Evolutionary conservation across 2,329 filamentous ascomycete genomes (phyloP).

Genomic region (Periconia digitata): DNA sequence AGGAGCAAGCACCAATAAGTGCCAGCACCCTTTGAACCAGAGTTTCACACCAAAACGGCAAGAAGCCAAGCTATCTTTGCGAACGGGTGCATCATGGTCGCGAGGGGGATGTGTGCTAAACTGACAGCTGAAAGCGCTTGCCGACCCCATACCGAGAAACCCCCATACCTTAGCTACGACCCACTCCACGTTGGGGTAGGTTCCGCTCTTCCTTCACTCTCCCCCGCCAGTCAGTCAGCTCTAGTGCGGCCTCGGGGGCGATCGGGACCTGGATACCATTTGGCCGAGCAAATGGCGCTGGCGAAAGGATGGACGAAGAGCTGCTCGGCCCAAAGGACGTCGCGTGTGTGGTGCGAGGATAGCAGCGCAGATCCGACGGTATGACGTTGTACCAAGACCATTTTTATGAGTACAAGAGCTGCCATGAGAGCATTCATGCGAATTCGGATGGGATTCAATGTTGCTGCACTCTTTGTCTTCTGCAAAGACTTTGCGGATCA

Average conservation of each 20-base stretch:
- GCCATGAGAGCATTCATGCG: no score
- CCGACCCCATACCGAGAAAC: not conserved
- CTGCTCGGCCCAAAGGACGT: not conserved
- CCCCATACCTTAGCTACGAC: no score
- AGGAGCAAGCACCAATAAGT: conserved; percentile 6
- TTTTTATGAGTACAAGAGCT: not conserved
- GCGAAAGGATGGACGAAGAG: not conserved
- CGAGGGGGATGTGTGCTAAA: not conserved
- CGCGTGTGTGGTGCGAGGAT: not conserved
- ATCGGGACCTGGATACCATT: not conserved
- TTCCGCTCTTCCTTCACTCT: not conserved
- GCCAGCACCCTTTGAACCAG: not conserved
- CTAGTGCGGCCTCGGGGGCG: not conserved
- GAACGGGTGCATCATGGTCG: not conserved
- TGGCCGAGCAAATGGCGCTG: not conserved
- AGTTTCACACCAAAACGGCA: conserved; percentile 2
- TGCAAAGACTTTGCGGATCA: no score
- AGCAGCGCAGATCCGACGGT: not conserved
- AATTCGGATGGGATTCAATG: no score
- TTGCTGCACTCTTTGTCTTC: no score
- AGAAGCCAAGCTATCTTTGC: conserved; percentile 27
- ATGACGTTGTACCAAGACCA: not conserved
- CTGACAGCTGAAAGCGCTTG: not conserved
- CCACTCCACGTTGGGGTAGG: not conserved
- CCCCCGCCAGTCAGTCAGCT: no score